Conservation (phyloP, 768 basidiomycete genomes). For the Myochromella boudieri region DNA sequence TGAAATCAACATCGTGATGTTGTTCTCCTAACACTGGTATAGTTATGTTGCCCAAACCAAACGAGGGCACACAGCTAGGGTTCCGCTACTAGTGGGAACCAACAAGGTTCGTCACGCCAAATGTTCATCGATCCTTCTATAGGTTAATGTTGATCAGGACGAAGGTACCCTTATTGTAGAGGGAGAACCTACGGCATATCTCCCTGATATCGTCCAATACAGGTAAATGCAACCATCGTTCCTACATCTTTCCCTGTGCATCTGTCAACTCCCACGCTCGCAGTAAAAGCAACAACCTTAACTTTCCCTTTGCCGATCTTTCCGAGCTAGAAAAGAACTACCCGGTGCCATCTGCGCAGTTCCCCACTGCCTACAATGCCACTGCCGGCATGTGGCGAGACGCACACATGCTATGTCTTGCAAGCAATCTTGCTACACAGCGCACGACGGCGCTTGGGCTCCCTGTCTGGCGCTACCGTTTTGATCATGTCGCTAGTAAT, state of each 20-base stretch:
- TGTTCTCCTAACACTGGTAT: background rate
- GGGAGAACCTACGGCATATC: constrained; percentile 32
- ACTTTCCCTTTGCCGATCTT: constrained; percentile 29
- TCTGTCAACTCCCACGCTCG: too few relatives aligned
- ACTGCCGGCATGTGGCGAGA: constrained; percentile 33
- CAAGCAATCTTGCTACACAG: constrained; percentile 25
- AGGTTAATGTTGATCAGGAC: too few relatives aligned
- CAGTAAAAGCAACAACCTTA: constrained; percentile 33
- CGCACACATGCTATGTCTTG: constrained; percentile 34
- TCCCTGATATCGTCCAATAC: constrained; percentile 27
- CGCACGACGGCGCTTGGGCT: constrained; percentile 15
- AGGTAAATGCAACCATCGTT: too few relatives aligned
- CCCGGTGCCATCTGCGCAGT: constrained; percentile 26
- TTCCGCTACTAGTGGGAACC: constrained; percentile 31
- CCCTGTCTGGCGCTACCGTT: constrained; percentile 31
- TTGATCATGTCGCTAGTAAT: constrained; percentile 32
- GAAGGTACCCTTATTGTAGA: constrained; percentile 35
- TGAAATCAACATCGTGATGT: background rate
- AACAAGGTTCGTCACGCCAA: too few relatives aligned
- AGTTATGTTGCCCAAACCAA: constrained; percentile 30
- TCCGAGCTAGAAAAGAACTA: constrained; percentile 23
- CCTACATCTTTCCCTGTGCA: too few relatives aligned
- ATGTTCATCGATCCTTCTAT: too few relatives aligned
- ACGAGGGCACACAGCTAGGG: constrained; percentile 25
- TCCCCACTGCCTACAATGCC: constrained; percentile 32